Conservation (phyloP, 176 grass and related monocot genomes). For the Chrysopogon serrulatus region DNA sequence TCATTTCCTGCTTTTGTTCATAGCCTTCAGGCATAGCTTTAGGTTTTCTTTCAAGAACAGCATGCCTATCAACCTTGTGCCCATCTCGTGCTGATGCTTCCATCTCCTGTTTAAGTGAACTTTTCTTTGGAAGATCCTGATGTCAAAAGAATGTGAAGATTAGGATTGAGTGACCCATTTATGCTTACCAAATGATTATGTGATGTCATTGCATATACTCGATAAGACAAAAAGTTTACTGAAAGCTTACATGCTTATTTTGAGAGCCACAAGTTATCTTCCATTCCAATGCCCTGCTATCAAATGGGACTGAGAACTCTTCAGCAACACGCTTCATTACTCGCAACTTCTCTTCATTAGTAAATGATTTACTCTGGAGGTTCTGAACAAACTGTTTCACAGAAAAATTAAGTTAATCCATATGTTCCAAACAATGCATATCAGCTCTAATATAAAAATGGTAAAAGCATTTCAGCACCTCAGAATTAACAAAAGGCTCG, state of each 20-base stretch:
- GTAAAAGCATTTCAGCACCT: conserved; percentile 46
- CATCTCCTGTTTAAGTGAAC: conserved; percentile 35
- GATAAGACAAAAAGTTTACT: not conserved
- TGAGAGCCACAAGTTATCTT: conserved; percentile 41
- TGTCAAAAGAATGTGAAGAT: conserved; percentile 5
- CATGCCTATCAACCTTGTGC: conserved; percentile 20
- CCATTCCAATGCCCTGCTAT: conserved; percentile 38
- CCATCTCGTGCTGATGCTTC: conserved; percentile 31
- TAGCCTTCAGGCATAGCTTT: conserved; percentile 16
- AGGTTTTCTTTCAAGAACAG: conserved; percentile 39
- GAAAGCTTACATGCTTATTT: conserved; percentile 52
- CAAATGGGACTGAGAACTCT: conserved; percentile 65
- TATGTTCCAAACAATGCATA: conserved; percentile 12
- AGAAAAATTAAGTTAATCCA: conserved; percentile 16
- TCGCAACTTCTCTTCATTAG: conserved; percentile 76
- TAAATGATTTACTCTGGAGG: conserved; percentile 73
- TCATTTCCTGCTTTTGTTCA: conserved; percentile 37
- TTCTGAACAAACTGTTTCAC: conserved; percentile 81
- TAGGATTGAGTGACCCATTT: not conserved
- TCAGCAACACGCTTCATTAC: conserved; percentile 71
- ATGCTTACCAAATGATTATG: conserved; percentile 2
- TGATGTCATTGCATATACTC: not conserved
- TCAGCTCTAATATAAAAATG: conserved; percentile 17
- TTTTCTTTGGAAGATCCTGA: conserved; percentile 48
- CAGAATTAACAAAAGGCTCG: conserved; percentile 73